Conservation (phyloP, 257 asterid species). For the Eustoma russellianum region DNA sequence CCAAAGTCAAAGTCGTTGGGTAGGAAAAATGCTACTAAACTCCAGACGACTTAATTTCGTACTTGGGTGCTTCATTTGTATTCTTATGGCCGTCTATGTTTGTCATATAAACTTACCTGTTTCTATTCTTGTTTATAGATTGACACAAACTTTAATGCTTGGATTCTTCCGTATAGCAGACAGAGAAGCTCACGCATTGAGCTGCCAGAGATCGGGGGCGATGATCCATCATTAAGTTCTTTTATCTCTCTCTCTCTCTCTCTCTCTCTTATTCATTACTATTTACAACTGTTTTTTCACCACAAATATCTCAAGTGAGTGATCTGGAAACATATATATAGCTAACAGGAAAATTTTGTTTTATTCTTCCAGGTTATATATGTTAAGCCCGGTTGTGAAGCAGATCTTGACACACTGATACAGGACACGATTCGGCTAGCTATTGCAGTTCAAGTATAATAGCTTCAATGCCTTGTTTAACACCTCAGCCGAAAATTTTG, state of each 20-base stretch:
- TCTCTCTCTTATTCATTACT: background rate
- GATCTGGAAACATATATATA: too few relatives aligned
- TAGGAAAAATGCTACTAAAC: too few relatives aligned
- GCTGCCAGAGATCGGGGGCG: conserved; percentile 54
- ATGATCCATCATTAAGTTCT: conserved; percentile 67
- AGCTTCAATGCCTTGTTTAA: background rate
- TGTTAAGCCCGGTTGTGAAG: conserved; percentile 81
- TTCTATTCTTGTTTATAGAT: conserved; percentile 26
- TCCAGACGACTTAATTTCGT: too few relatives aligned
- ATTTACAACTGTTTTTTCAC: background rate
- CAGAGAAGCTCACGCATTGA: conserved; percentile 24
- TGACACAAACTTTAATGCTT: conserved; percentile 56
- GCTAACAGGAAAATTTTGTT: too few relatives aligned
- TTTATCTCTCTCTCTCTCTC: background rate
- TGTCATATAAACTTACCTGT: too few relatives aligned
- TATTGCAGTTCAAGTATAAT: conserved; percentile 48
- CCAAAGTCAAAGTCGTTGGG: too few relatives aligned
- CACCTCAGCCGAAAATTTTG: background rate
- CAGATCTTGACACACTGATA: conserved; percentile 65
- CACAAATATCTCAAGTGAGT: too few relatives aligned
- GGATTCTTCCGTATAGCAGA: conserved; percentile 60
- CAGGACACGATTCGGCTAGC: conserved; percentile 71
- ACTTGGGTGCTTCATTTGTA: too few relatives aligned
- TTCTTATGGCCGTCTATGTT: too few relatives aligned
- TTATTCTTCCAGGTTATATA: conserved; percentile 57